Conservation (phyloP, 371 early-diverging fungal genomes). For the Chytridium lagenaria region DNA sequence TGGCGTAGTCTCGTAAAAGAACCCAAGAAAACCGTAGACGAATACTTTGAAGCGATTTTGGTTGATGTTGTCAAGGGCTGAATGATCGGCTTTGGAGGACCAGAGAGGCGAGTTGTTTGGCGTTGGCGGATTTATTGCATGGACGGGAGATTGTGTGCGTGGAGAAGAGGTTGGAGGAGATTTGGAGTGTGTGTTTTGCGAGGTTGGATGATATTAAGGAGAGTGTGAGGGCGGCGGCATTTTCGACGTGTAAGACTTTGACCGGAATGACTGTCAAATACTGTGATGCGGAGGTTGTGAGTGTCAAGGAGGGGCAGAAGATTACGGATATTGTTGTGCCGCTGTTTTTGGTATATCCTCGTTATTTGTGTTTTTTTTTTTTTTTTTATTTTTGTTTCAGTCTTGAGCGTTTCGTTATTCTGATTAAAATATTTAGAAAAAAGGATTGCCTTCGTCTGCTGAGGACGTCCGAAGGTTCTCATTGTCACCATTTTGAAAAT, state of each 20-base stretch:
- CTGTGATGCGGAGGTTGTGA: slow-evolving; percentile 75
- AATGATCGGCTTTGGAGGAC: slow-evolving; percentile 87
- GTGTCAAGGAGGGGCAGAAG: slow-evolving; percentile 66
- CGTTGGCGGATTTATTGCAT: slow-evolving; percentile 78
- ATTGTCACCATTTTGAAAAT: slow-evolving; percentile 79
- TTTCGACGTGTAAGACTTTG: slow-evolving; percentile 77
- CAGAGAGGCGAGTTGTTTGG: slow-evolving; percentile 78
- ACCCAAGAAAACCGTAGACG: slow-evolving; percentile 73
- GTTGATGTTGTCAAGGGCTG: slow-evolving; percentile 77
- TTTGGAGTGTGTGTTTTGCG: slow-evolving; percentile 91
- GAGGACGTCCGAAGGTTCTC: slow-evolving; percentile 90
- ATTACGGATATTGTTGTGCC: slow-evolving; percentile 83
- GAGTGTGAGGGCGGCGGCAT: slow-evolving; percentile 84
- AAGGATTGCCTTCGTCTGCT: slow-evolving; percentile 82
- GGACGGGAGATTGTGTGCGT: slow-evolving; percentile 72
- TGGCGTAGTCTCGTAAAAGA: slow-evolving; percentile 86
- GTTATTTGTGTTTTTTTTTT: not conserved
- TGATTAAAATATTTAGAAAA: slow-evolving; percentile 38
- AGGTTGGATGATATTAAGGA: slow-evolving; percentile 94
- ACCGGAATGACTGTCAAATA: slow-evolving; percentile 82
- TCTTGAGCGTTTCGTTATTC: not conserved
- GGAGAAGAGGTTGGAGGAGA: slow-evolving; percentile 73
- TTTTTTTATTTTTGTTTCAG: too few species aligned
- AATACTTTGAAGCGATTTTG: slow-evolving; percentile 80
- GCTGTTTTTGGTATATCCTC: slow-evolving; percentile 68